Base-by-base conservation (phyloP, 78 protist genomes). In the Trichosphaerium sp. region DNA sequence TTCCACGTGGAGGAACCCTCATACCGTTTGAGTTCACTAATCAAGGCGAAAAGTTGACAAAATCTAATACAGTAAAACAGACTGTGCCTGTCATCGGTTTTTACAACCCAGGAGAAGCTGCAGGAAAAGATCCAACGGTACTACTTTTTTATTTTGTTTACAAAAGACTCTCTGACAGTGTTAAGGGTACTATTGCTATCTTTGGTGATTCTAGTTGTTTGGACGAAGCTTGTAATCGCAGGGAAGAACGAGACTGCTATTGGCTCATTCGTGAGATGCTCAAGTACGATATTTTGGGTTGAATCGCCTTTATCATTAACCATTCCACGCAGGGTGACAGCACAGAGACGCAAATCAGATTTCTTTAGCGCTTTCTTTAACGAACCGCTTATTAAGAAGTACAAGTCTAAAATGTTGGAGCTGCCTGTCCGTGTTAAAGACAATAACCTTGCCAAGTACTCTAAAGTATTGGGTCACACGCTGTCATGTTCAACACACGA, bases 131-230 rank as follows among this genome's bases (percentile, higher is more conserved):
- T 51, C 18, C 38, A 26, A 10, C 52, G 51, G 25, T 5, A 61
- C 39, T 15, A 37, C 37, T 11, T 5, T 25, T 25, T 7, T 61
- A 26, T 8, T 8, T 28, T 3, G 75, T 52, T 0, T 10, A 15
- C 21, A 14, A 40, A 3, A 59, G 59, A 35, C 26, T 43, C 15
- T 12, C 54, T 1, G 40, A 5, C 7, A 2, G 6, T 28, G 18
- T 1, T 1, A 37, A 57, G 15, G 77, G 77, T 3, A 56, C 71
- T 1, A 71, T 71, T 21, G 65, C 60, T 4, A 52, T 59, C 21
- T 59, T 25, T 31, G 65, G 54, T 11, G 77, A 71, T 61, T 21
- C 39, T 15, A 32, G 26, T 1, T 71, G 77, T 28, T 8, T 58
- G 1, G 77, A 71, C 40, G 44, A 54, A 34, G 6, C 59, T 35